Percentiles rank a stretch among this genome's conserved stretches.
phyloP scores from a whole-genome alignment of 192 early-diverging fungal genomes.

The Chytriomyces sp. region DNA sequence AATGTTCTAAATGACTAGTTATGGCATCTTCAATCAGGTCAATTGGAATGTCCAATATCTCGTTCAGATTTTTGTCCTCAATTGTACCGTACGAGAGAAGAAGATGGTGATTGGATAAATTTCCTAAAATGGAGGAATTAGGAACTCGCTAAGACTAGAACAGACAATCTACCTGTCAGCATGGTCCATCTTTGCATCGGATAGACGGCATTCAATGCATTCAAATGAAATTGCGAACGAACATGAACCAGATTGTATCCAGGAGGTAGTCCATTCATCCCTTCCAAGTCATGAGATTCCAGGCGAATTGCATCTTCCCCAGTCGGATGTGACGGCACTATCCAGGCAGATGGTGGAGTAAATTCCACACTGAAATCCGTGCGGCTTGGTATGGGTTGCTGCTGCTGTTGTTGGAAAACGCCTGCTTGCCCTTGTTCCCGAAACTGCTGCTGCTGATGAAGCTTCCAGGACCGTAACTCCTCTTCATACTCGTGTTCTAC shows the following conservation, averaged over 20 bases:
- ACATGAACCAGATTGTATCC: background rate
- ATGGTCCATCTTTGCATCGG: background rate
- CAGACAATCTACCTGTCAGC: background rate
- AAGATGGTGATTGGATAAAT: constrained; percentile 26
- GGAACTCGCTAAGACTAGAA: too few relatives aligned
- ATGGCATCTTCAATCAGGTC: constrained; percentile 24
- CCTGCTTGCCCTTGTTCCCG: background rate
- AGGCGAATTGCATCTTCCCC: background rate
- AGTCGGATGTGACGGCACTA: background rate
- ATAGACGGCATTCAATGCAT: background rate
- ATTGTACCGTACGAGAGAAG: constrained; percentile 3
- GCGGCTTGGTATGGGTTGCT: background rate
- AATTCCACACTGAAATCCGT: background rate
- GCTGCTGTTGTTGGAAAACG: background rate
- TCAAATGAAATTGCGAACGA: background rate
- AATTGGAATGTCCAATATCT: constrained; percentile 14
- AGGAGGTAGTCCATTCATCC: background rate
- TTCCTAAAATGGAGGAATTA: background rate
- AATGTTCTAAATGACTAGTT: constrained; percentile 18
- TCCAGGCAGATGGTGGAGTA: background rate
- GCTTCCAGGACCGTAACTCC: background rate
- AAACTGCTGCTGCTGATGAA: background rate
- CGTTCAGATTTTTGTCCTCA: constrained; percentile 12
- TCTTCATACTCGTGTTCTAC: background rate
- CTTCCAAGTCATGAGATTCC: background rate